These are phyloP conservation scores for Geotrichum aggregatum DNA, from an alignment of 1,139 yeast genomes.

Conservation along the genomic window DNA sequence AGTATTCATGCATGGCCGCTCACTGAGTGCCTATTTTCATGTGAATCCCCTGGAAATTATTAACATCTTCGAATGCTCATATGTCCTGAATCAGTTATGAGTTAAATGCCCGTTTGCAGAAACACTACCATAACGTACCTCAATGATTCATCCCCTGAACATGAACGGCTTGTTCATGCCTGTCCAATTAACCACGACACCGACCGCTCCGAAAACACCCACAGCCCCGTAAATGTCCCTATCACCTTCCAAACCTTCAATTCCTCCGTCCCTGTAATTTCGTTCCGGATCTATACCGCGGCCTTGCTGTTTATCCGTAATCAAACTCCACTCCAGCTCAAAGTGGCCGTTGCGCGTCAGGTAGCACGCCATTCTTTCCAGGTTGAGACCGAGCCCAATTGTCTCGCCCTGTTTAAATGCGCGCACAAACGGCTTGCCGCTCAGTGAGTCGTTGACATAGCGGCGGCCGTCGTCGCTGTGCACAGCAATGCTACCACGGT, in stretches of 20 bases:
- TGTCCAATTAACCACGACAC: slow-evolving; percentile 29
- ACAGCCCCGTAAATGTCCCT: slow-evolving; percentile 32
- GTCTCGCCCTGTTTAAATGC: slow-evolving; percentile 30
- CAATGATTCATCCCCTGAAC: neutral
- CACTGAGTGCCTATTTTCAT: too few relatives aligned
- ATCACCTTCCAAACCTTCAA: slow-evolving; percentile 29
- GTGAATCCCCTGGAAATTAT: too few relatives aligned
- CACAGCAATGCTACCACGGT: slow-evolving; percentile 34
- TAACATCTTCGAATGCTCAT: too few relatives aligned
- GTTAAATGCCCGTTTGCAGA: too few relatives aligned
- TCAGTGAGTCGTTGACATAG: slow-evolving; percentile 30
- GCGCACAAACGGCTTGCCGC: slow-evolving; percentile 29
- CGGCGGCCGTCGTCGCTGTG: slow-evolving; percentile 35
- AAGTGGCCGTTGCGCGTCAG: slow-evolving; percentile 28
- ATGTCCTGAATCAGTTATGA: too few relatives aligned
- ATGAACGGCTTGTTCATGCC: slow-evolving; percentile 11
- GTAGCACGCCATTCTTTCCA: slow-evolving; percentile 25
- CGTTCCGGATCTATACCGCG: slow-evolving; percentile 26
- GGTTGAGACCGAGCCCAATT: slow-evolving; percentile 32
- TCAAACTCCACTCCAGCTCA: slow-evolving; percentile 29
- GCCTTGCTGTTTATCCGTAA: slow-evolving; percentile 22
- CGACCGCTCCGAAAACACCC: slow-evolving; percentile 33
- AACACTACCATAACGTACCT: too few relatives aligned
- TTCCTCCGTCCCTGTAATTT: slow-evolving; percentile 26
- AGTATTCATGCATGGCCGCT: too few relatives aligned